These are phyloP conservation scores for Pyrenophora tritici-repentis DNA, from an alignment of 2,329 filamentous ascomycete species.

Conservation along the genomic window DNA sequence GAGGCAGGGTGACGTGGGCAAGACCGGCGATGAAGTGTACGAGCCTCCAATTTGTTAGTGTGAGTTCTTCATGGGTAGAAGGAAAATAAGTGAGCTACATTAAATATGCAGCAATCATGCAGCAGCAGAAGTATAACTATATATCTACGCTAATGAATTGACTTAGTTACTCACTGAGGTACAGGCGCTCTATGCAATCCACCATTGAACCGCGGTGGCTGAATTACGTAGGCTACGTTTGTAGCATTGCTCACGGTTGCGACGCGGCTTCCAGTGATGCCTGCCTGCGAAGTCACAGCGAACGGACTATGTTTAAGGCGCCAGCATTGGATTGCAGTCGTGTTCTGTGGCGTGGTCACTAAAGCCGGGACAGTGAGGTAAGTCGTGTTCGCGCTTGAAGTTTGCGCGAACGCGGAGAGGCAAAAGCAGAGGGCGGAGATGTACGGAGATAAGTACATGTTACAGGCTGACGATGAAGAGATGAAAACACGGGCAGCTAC, in stretches of 20 bases:
- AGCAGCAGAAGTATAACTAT: no score
- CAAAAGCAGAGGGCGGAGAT: background rate
- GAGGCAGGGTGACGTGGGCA: conserved; percentile 40
- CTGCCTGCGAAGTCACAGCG: conserved; percentile 30
- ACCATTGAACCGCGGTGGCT: conserved; percentile 42
- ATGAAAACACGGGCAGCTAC: no score
- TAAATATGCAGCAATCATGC: no score
- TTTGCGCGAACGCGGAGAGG: background rate
- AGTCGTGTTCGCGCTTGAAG: conserved; percentile 11
- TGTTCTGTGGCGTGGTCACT: conserved; percentile 37
- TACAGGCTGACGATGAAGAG: no score
- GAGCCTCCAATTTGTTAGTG: conserved; percentile 8
- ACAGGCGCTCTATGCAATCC: conserved; percentile 42
- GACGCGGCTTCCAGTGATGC: conserved; percentile 29
- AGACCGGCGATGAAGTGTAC: conserved; percentile 43
- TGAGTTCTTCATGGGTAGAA: no score
- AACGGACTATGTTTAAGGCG: conserved; percentile 33
- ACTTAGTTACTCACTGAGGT: conserved; percentile 24
- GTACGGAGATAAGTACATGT: no score
- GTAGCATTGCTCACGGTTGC: conserved; percentile 29
- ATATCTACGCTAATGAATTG: background rate
- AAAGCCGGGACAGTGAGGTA: conserved; percentile 42
- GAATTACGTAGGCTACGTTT: conserved; percentile 35
- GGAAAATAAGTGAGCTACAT: background rate
- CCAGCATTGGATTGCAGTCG: conserved; percentile 45